phyloP scores from a whole-genome alignment of 1,284 basidiomycete species.

The Neolentinus lepideus region DNA sequence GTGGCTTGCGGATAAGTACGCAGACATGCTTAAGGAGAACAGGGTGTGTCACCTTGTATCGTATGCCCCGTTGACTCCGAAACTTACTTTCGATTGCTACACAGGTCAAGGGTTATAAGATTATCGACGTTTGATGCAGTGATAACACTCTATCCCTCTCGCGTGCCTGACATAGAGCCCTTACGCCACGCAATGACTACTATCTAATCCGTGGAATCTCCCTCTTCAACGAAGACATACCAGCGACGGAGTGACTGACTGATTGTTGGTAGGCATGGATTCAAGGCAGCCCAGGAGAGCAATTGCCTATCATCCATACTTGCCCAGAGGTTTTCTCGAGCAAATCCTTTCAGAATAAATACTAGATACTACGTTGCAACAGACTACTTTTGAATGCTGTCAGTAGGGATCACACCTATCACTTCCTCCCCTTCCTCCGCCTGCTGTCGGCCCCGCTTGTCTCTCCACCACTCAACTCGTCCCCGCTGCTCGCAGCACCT shows the following conservation, averaged over 20 bases:
- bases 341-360: neutral
- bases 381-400: slow-evolving; percentile 4
- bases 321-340: neutral
- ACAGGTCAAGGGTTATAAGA: slow-evolving; percentile 31
- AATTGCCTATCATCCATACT: no score
- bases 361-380: neutral
- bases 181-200: neutral
- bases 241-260: no score
- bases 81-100: neutral
- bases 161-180: neutral
- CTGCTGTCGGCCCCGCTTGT: slow-evolving; percentile 50
- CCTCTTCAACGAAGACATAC: no score
- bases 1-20: slow-evolving; percentile 82
- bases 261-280: no score
- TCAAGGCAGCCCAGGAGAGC: no score
- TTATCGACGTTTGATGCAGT: slow-evolving; percentile 21
- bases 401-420: slow-evolving; percentile 7
- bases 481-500: slow-evolving; percentile 48
- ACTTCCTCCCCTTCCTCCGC: slow-evolving; percentile 56
- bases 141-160: neutral
- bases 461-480: slow-evolving; percentile 59
- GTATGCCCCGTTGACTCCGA: neutral
- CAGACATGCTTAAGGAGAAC: slow-evolving; percentile 77
- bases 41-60: slow-evolving; percentile 51
- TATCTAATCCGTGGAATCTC: no score